A percentile compares a stretch with the other conserved stretches of the same genome.
phyloP scores from a whole-genome alignment of 139 green algal genomes.

The Chlorella sp. region DNA sequence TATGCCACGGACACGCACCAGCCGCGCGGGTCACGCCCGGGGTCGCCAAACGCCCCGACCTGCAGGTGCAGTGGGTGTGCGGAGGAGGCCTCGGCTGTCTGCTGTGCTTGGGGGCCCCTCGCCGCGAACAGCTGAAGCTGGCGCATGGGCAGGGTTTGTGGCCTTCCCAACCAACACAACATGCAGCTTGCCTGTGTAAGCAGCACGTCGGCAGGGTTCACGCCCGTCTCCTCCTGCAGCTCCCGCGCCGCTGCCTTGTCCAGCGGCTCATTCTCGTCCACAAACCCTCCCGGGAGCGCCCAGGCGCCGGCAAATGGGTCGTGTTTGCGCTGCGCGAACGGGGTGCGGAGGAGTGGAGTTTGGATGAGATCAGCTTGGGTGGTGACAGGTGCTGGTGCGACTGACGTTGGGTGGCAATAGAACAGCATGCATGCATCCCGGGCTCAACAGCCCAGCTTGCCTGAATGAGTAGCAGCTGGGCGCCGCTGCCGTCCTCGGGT shows the following conservation, averaged over 20 bases:
- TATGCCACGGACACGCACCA: conserved; percentile 89
- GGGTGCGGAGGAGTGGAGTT: too few species aligned
- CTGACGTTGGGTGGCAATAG: too few species aligned
- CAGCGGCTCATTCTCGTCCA: conserved; percentile 84
- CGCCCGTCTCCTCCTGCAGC: conserved; percentile 88
- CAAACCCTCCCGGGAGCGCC: conserved; percentile 92
- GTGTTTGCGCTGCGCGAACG: conserved; percentile 31
- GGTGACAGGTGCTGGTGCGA: too few species aligned
- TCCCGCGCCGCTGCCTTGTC: conserved; percentile 80
- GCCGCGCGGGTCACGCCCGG: conserved; percentile 84
- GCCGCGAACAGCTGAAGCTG: too few species aligned
- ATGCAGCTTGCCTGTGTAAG: conserved; percentile 8
- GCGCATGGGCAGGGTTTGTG: too few species aligned
- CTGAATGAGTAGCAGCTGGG: conserved; percentile 53
- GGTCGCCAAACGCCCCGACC: conserved; percentile 87
- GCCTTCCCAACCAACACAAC: too few species aligned
- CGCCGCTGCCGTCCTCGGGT: background rate
- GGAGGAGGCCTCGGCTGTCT: too few species aligned
- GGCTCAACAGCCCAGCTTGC: background rate
- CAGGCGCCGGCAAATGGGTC: conserved; percentile 62
- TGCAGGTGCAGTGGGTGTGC: too few species aligned
- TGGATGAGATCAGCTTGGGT: too few species aligned
- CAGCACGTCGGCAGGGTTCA: conserved; percentile 44
- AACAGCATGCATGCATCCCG: background rate
- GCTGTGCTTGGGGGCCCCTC: too few species aligned